These are phyloP conservation scores for Rhytidhysteron rufulum DNA, from an alignment of 2,329 filamentous ascomycete genomes.

Conservation along the genomic window DNA sequence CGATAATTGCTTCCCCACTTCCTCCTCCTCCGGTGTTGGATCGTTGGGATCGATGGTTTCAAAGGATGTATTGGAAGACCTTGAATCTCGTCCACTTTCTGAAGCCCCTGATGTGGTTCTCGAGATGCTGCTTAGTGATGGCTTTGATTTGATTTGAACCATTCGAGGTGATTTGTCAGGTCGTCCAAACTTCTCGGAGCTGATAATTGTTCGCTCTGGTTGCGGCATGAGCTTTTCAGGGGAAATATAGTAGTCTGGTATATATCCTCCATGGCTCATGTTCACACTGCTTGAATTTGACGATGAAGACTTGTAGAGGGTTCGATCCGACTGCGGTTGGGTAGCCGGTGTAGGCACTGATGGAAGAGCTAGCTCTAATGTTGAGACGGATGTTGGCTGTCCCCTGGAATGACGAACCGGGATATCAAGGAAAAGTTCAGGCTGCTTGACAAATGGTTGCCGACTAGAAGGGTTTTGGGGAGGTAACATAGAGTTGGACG, in stretches of 20 bases:
- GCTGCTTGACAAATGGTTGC: conserved; percentile 11
- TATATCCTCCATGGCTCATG: conserved; percentile 21
- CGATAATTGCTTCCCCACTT: conserved; percentile 36
- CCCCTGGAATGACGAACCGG: conserved; percentile 26
- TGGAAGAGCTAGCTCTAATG: background rate
- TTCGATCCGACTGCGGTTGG: conserved; percentile 13
- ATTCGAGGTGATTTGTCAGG: conserved; percentile 17
- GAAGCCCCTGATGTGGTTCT: conserved; percentile 23
- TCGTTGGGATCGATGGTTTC: conserved; percentile 44
- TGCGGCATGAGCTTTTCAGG: conserved; percentile 3
- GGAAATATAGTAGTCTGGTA: conserved; percentile 37
- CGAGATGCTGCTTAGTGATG: conserved; percentile 25
- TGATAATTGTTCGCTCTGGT: conserved; percentile 5
- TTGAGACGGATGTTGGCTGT: conserved; percentile 8
- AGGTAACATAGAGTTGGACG: conserved; percentile 1
- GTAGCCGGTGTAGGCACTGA: conserved; percentile 13
- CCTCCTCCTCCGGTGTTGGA: conserved; percentile 44
- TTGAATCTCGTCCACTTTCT: conserved; percentile 28
- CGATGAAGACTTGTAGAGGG: conserved; percentile 10
- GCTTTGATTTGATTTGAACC: conserved; percentile 19
- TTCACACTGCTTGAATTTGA: conserved; percentile 21
- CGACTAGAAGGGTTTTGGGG: conserved; percentile 1
- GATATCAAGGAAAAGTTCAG: conserved; percentile 29
- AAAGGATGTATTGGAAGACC: conserved; percentile 42
- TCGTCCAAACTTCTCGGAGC: conserved; percentile 9